Evolutionary conservation across 1,284 basidiomycete species (phyloP).

Genomic region (Apiotrichum montevideense): DNA sequence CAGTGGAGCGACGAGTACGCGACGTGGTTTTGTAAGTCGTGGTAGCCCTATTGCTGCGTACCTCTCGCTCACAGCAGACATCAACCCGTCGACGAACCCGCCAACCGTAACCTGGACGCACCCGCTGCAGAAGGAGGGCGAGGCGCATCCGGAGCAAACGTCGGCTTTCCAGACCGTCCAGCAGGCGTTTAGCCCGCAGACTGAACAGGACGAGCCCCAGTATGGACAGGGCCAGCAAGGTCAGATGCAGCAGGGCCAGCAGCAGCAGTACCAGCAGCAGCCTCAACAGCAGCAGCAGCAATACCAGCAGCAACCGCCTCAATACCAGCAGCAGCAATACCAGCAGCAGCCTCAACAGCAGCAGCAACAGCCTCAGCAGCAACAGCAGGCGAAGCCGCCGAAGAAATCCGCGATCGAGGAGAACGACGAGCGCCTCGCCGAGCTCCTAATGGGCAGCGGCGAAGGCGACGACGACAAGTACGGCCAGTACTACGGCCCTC

Average conservation of each 20-base stretch:
- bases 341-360: neutral
- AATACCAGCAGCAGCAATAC: neutral
- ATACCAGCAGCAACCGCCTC: neutral
- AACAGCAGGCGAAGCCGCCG: neutral
- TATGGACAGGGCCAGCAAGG: neutral
- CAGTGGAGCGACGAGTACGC: constrained; percentile 27
- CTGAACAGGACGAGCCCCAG: neutral
- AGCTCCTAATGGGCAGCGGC: constrained; percentile 2
- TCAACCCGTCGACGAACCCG: constrained; percentile 35
- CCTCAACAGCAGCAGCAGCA: neutral
- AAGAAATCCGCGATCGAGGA: neutral
- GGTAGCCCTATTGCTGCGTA: neutral
- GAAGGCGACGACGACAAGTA: neutral
- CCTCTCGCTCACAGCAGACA: neutral
- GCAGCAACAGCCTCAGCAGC: neutral
- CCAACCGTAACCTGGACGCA: constrained; percentile 35
- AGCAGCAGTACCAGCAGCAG: neutral
- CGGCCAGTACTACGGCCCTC: neutral
- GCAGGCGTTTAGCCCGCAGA: neutral
- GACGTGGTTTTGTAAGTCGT: constrained; percentile 22
- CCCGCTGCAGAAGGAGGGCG: constrained; percentile 21
- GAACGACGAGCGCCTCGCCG: constrained; percentile 2
- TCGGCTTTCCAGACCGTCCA: constrained; percentile 8
- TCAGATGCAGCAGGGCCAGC: neutral
- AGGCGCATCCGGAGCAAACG: constrained; percentile 32